Evolutionary conservation across 345 rosid species (phyloP).

Genomic region (Eucalyptus shirleyi): DNA sequence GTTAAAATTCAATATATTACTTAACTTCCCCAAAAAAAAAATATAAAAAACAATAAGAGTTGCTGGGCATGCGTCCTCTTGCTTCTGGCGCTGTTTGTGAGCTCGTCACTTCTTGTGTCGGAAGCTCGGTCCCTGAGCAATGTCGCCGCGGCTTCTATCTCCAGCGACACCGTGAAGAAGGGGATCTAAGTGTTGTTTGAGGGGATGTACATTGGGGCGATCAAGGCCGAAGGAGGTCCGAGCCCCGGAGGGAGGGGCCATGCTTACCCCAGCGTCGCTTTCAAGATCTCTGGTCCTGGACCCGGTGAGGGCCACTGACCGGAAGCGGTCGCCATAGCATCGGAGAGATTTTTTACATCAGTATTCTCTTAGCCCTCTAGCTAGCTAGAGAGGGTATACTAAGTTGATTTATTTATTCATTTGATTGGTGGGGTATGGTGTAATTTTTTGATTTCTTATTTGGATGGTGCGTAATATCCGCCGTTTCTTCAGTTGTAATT

Average conservation of each 20-base stretch:
- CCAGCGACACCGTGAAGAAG: background rate
- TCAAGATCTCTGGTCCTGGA: slow-evolving; percentile 3
- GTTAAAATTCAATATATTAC: too few species aligned
- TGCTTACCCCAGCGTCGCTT: background rate
- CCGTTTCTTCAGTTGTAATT: background rate
- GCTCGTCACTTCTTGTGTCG: background rate
- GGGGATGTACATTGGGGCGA: slow-evolving; percentile 8
- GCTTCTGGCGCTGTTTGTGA: background rate
- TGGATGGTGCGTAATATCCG: background rate
- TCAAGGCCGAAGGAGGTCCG: slow-evolving; percentile 26
- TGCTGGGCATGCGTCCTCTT: background rate
- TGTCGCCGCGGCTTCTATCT: background rate
- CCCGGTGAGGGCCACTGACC: slow-evolving; percentile 13
- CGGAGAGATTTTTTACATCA: background rate
- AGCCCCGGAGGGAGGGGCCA: background rate
- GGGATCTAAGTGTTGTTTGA: slow-evolving; percentile 1
- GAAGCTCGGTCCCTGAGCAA: slow-evolving; percentile 17
- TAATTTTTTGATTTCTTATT: background rate
- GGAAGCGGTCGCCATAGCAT: background rate
- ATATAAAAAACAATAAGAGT: background rate
- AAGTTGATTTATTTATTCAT: background rate
- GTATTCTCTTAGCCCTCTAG: background rate
- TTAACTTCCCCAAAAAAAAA: too few species aligned
- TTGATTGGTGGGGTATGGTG: background rate
- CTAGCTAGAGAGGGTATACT: background rate